These are phyloP conservation scores for Cyclocybe cylindracea DNA, from an alignment of 768 basidiomycete species.

Conservation along the genomic window DNA sequence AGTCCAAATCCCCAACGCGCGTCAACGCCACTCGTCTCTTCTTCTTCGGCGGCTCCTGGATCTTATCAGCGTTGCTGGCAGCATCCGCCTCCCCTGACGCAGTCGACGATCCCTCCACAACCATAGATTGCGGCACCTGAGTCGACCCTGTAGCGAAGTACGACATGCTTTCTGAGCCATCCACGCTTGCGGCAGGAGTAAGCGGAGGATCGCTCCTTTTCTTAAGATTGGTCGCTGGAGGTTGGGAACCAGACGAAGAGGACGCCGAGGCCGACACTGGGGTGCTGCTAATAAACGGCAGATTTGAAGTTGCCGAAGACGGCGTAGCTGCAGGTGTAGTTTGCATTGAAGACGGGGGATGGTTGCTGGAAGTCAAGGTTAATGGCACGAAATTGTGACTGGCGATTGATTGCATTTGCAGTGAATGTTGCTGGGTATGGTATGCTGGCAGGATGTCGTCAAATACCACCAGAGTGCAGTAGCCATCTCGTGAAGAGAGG, in stretches of 20 bases:
- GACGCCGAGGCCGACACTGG: slow-evolving; percentile 15
- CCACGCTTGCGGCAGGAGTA: slow-evolving; percentile 51
- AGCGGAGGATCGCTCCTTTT: slow-evolving; percentile 46
- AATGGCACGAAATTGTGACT: slow-evolving; percentile 77
- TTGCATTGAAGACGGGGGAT: slow-evolving; percentile 26
- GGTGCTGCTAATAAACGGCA: slow-evolving; percentile 24
- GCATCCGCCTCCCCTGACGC: slow-evolving; percentile 12
- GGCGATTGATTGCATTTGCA: slow-evolving; percentile 90
- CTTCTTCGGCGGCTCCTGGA: slow-evolving; percentile 76
- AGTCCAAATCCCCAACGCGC: slow-evolving; percentile 58
- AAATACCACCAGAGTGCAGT: slow-evolving; percentile 93
- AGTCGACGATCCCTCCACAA: neutral
- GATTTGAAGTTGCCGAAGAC: slow-evolving; percentile 26
- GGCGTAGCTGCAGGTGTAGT: slow-evolving; percentile 39
- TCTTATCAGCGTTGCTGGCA: slow-evolving; percentile 20
- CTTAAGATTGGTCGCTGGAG: slow-evolving; percentile 26
- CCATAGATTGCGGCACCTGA: slow-evolving; percentile 15
- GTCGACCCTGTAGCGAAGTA: slow-evolving; percentile 22
- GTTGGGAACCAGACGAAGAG: neutral
- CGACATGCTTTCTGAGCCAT: slow-evolving; percentile 34
- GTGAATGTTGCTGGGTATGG: slow-evolving; percentile 87
- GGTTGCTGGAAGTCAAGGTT: slow-evolving; percentile 34
- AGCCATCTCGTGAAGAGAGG: slow-evolving; percentile 92
- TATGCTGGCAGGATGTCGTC: slow-evolving; percentile 90
- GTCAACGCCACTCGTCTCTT: slow-evolving; percentile 82